Percentiles rank a stretch among this genome's conserved stretches.
These are phyloP conservation scores for Citrullus mucosospermus DNA, from an alignment of 306 rosid genomes.

Conservation along the genomic window DNA sequence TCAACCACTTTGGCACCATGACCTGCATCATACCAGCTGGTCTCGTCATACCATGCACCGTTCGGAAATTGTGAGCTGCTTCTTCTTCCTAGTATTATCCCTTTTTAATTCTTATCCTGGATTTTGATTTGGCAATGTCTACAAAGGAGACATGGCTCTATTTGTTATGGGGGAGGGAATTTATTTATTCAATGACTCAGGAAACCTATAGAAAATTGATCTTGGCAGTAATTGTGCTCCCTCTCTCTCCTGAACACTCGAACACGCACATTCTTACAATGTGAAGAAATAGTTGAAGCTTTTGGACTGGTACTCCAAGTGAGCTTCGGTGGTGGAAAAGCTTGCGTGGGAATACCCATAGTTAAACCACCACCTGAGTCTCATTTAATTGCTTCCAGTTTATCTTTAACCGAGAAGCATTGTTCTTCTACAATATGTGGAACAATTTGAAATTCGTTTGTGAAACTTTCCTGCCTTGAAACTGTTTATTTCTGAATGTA, in stretches of 20 bases:
- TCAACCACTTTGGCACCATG: slow-evolving; percentile 96
- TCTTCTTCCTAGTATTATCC: not conserved
- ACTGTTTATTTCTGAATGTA: not conserved
- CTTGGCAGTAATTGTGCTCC: not conserved
- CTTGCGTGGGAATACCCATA: not conserved
- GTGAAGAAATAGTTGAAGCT: not conserved
- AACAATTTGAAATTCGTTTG: not conserved
- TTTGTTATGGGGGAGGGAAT: not conserved
- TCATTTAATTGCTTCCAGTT: not conserved
- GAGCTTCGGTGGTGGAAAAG: not conserved
- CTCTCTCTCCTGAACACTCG: not conserved
- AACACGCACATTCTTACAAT: not conserved
- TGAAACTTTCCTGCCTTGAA: not conserved
- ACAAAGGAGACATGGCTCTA: not conserved
- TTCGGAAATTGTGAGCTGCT: slow-evolving; percentile 77
- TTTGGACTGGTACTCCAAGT: not conserved
- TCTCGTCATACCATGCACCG: slow-evolving; percentile 95
- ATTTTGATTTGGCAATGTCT: not conserved
- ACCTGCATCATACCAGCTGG: slow-evolving; percentile 89
- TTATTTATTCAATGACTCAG: not conserved
- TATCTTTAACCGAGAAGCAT: not conserved
- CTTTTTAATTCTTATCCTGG: slow-evolving; percentile 11
- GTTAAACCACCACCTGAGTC: not conserved
- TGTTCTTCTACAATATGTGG: not conserved
- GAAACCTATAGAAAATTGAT: not conserved